These are phyloP conservation scores for Lachnellula cervina DNA, from an alignment of 2,329 filamentous ascomycete genomes.

Conservation along the genomic window DNA sequence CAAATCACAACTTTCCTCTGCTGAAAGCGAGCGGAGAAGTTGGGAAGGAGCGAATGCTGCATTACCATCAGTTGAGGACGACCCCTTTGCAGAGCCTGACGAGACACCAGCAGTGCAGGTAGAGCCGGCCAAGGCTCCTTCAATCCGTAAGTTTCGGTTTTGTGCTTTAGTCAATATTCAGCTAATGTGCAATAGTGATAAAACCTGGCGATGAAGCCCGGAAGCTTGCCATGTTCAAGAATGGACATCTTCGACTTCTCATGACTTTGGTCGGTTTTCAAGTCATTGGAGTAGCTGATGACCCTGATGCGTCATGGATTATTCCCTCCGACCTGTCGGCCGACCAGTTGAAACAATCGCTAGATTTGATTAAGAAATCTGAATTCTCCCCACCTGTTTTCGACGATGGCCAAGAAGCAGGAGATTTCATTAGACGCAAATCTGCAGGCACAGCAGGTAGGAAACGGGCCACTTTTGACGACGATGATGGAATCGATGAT, in stretches of 20 bases:
- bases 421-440: slow-evolving; percentile 75
- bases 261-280: slow-evolving; percentile 72
- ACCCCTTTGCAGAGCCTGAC: slow-evolving; percentile 33
- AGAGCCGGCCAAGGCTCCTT: slow-evolving; percentile 39
- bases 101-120: slow-evolving; percentile 28
- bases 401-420: slow-evolving; percentile 63
- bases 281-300: slow-evolving; percentile 52
- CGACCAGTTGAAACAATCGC: slow-evolving; percentile 59
- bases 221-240: slow-evolving; percentile 77
- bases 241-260: slow-evolving; percentile 79
- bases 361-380: slow-evolving; percentile 70
- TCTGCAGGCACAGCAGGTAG: slow-evolving; percentile 39
- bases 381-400: slow-evolving; percentile 75
- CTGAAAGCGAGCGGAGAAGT: slow-evolving; percentile 65
- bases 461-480: slow-evolving; percentile 60
- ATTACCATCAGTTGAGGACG: slow-evolving; percentile 42
- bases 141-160: slow-evolving; percentile 45
- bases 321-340: slow-evolving; percentile 64
- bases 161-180: not conserved
- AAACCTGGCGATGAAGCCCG: slow-evolving; percentile 58
- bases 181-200: slow-evolving; percentile 23
- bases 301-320: slow-evolving; percentile 73
- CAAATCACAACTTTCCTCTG: slow-evolving; percentile 63
- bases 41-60: slow-evolving; percentile 72
- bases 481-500: slow-evolving; percentile 55